Evolutionary conservation across 2,329 filamentous ascomycete genomes (phyloP), one percentile per base, ranked within the genome.

Genomic region (Colletotrichum orbiculare): DNA sequence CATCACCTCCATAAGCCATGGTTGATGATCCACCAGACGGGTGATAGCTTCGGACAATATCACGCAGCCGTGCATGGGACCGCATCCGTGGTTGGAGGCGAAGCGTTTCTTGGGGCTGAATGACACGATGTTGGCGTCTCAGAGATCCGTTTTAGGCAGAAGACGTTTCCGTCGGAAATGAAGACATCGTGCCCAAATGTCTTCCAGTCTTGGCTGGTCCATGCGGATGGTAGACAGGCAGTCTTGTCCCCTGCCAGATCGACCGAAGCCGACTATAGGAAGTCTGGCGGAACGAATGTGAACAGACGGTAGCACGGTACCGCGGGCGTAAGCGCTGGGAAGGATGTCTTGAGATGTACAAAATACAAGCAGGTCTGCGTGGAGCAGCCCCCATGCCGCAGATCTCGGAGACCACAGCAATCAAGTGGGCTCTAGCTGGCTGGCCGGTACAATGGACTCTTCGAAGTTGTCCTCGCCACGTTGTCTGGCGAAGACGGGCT

Each of bases 351-450:
- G 56, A 48, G 34, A 54, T 25, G n/a, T 6, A 2, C 13, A 15
- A 17, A 25, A 46, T 25, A 5, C 25, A 25, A 25, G 25, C 4
- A 46, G n/a, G 46, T 13, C 42, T 48, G 52, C 58, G 59, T 52
- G 62, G 58, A 43, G 48, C 42, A 43, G 46, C 46, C 25, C 25
- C 62, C 62, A 56, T 62, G 62, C 47, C 52, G 52, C 17, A 65
- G 62, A 65, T 65, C 62, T 62, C 59, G 47, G 52, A 66, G 52
- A 53, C 25, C 46, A 43, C 39, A 59, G 37, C 58, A 59, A 66
- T 66, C 63, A 63, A 66, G 58, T 53, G 58, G 52, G 58, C 17
- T 66, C 63, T 57, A 66, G 58, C 48, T 52, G 52, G 58, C 17
- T 63, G 7, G 52, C 35, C 46, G 41, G 42, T 37, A 52, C 47